Base-by-base conservation (phyloP, 2,329 filamentous ascomycete genomes). In the Simplicillium aogashimaense region DNA sequence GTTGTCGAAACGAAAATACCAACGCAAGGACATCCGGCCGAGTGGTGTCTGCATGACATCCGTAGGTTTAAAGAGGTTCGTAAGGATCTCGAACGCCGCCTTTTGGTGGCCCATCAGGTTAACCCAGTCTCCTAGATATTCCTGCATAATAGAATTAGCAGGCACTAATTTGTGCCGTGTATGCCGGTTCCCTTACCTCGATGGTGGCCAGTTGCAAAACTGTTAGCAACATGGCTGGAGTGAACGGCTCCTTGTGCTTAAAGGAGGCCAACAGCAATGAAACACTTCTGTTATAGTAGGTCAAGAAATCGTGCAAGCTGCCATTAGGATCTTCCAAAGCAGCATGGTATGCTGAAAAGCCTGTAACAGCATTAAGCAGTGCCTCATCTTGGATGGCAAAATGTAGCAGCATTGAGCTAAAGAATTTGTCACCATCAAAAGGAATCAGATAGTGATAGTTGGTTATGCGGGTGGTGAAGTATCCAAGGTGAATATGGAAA, bases 81-180 rank as follows among this genome's bases (percentile, higher is more conserved):
- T 83, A 35, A 97, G 66, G 51, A 97, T 82, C 47, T 86, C 78
- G 53, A 84, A 78, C 1, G 92, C 92, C 10, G 90, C 92, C 55
- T 83, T 87, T 57, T 95, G 89, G 57, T 97, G 92, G 16, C 88
- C 86, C 61, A 92, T 82, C 13, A 97, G 69, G 52, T 94, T 95
- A 39, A 94, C 78, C 88, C 88, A 97, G 56, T 98, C 92, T 11
- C 92, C 92, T 35, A 97, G 72, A 52, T 88, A 94, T 63, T 97
- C 92, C 87, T 95, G 9, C 20, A 5, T 9, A n/a, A 9, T 25
- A 9, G 5, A 25, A 25, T 25, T 25, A 25, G 20, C 20, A 25
- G 20, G 9, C 20, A 6, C 52, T 35, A 28, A 38, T 32, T 32
- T 10, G 32, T 30, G 11, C 13, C 4, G 8, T 6, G 3, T 20